Conservation (phyloP, 306 rosid species). For the Cicer cuneatum region DNA sequence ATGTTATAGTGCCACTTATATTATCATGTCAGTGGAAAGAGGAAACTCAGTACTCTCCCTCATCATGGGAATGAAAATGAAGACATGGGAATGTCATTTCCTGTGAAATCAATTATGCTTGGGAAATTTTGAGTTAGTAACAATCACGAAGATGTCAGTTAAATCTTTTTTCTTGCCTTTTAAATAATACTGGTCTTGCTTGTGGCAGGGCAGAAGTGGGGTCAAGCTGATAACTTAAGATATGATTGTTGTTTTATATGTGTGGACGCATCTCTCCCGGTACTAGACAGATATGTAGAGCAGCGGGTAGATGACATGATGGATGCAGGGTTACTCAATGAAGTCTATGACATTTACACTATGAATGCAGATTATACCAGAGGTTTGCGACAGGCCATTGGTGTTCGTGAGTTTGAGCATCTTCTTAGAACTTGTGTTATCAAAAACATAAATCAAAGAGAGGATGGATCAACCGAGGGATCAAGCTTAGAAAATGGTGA, state of each 20-base stretch:
- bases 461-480: slow-evolving; percentile 42
- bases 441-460: slow-evolving; percentile 40
- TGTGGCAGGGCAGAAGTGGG: slow-evolving; percentile 98
- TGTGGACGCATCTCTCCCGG: slow-evolving; percentile 78
- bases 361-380: slow-evolving; percentile 72
- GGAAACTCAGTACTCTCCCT: not conserved
- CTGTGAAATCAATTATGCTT: not conserved
- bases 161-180: not conserved
- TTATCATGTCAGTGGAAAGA: not conserved
- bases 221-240: slow-evolving; percentile 78
- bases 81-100: not conserved
- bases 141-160: not conserved
- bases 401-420: slow-evolving; percentile 82
- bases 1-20: not conserved
- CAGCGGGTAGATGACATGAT: slow-evolving; percentile 88
- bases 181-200: slow-evolving; percentile 49
- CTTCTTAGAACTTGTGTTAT: slow-evolving; percentile 51
- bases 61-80: not conserved
- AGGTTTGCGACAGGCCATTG: slow-evolving; percentile 87
- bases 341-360: slow-evolving; percentile 74
- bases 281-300: slow-evolving; percentile 79
- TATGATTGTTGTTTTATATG: slow-evolving; percentile 79
- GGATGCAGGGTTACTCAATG: slow-evolving; percentile 79
- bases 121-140: not conserved
- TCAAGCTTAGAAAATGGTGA: slow-evolving; percentile 45